phyloP scores from a whole-genome alignment of 257 asterid genomes.

The Nicotiana obtusifolia region DNA sequence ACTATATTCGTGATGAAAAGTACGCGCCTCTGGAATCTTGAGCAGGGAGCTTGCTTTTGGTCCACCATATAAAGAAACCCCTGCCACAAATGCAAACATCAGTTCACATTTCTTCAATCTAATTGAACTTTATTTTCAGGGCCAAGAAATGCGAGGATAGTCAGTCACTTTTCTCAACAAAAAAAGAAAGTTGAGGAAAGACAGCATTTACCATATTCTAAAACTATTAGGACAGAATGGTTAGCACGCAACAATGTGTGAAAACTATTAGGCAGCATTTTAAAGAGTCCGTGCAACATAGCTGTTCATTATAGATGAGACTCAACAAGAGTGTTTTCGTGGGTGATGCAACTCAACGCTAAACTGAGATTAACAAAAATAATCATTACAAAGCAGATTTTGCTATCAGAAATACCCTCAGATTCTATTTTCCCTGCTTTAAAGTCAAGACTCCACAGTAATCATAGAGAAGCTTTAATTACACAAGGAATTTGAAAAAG shows the following conservation, averaged over 20 bases:
- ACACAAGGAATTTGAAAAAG: conserved; percentile 2
- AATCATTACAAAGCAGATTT: neutral
- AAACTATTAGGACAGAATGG: neutral
- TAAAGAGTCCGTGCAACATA: too few relatives aligned
- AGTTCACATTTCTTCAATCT: neutral
- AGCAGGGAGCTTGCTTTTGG: conserved; percentile 66
- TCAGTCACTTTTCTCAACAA: neutral
- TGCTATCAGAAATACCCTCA: neutral
- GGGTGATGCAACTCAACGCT: neutral
- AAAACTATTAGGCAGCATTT: too few relatives aligned
- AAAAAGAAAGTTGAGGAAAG: neutral
- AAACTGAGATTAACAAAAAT: neutral
- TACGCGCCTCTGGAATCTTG: conserved; percentile 62
- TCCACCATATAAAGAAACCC: conserved; percentile 83
- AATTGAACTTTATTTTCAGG: neutral
- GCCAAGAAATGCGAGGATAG: neutral
- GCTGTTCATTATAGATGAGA: neutral
- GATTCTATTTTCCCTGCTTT: neutral
- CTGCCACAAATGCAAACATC: conserved; percentile 27
- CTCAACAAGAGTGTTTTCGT: neutral
- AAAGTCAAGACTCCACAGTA: neutral
- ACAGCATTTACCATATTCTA: neutral
- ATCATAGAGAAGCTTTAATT: neutral
- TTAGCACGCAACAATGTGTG: too few relatives aligned
- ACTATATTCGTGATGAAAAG: conserved; percentile 88